Evolutionary conservation across 1,284 basidiomycete species (phyloP).

Genomic region (Tetrapyrgos nigripes): DNA sequence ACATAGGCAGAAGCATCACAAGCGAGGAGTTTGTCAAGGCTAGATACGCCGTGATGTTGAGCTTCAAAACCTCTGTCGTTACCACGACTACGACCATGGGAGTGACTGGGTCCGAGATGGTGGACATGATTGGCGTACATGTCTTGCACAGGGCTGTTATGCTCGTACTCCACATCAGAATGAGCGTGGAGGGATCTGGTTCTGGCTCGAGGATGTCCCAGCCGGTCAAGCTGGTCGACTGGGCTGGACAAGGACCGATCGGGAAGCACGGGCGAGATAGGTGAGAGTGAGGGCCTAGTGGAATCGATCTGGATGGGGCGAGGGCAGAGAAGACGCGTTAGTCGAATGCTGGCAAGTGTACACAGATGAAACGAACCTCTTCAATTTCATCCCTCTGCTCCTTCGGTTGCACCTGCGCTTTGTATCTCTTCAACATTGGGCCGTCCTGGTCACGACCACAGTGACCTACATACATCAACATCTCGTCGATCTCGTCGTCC

Average conservation of each 20-base stretch:
- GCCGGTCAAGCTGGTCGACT: conserved; percentile 8
- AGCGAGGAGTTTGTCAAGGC: conserved; percentile 39
- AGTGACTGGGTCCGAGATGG: not conserved
- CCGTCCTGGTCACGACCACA: not conserved
- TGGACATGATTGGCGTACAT: not conserved
- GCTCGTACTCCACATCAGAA: not conserved
- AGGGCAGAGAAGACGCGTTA: not conserved
- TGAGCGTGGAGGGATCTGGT: not conserved
- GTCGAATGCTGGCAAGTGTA: not conserved
- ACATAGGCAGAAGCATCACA: conserved; percentile 38
- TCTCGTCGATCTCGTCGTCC: not conserved
- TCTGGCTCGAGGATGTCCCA: not conserved
- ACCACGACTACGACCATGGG: not conserved
- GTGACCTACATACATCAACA: conserved; percentile 2
- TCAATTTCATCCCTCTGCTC: conserved; percentile 7
- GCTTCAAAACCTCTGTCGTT: not conserved
- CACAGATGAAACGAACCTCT: not conserved
- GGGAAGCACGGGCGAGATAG: not conserved
- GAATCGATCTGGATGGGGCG: conserved; percentile 1
- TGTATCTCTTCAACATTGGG: conserved; percentile 12
- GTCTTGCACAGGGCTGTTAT: not conserved
- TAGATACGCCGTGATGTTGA: not conserved
- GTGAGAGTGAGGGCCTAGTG: not conserved
- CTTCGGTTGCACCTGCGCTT: not conserved
- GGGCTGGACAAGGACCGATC: conserved; percentile 14